A percentile compares a stretch with the other conserved stretches of the same genome.
phyloP scores from a whole-genome alignment of 805 yeast genomes.

The Spathaspora girioi region DNA sequence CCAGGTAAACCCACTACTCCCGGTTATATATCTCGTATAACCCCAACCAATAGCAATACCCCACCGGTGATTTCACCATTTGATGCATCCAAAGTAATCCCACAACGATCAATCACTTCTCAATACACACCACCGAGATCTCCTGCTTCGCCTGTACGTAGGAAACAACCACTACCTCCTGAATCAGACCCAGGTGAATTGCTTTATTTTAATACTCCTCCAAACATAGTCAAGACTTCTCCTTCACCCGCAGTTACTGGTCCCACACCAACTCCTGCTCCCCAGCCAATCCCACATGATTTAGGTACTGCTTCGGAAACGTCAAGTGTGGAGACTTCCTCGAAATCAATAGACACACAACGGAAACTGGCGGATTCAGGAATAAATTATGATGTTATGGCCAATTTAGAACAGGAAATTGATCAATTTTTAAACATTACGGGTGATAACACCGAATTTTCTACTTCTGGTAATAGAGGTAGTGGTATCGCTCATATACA shows the following conservation, averaged over 20 bases:
- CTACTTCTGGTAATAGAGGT: background rate
- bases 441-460: background rate
- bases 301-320: background rate
- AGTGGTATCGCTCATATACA: background rate
- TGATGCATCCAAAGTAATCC: too few relatives aligned
- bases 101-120: too few relatives aligned
- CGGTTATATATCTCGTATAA: too few relatives aligned
- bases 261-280: background rate
- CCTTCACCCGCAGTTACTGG: background rate
- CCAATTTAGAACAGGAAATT: slow-evolving; percentile 20
- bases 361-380: background rate
- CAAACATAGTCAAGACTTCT: background rate
- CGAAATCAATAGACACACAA: background rate
- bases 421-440: slow-evolving; percentile 12
- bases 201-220: background rate
- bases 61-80: too few relatives aligned
- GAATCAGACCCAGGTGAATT: background rate
- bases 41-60: background rate
- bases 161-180: slow-evolving; percentile 1
- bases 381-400: slow-evolving; percentile 20
- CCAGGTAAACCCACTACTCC: too few relatives aligned
- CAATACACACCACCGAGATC: background rate
- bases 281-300: background rate
- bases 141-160: background rate
- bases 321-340: background rate